Conservation (phyloP, 306 rosid species). For the Comarum palustre region DNA sequence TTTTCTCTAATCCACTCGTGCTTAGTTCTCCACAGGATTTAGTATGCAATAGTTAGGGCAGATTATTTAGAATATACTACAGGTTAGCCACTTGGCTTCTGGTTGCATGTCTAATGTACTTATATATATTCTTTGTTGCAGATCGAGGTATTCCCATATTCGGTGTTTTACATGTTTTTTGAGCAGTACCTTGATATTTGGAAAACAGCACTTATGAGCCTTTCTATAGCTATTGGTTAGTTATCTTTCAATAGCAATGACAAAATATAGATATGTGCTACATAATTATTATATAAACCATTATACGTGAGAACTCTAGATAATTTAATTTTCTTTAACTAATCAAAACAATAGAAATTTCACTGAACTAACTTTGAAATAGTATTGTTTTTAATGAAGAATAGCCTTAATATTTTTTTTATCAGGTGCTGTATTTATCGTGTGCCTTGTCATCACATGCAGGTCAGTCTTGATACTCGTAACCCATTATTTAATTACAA, state of each 20-base stretch:
- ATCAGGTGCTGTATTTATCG: conserved; percentile 97
- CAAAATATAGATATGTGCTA: not conserved
- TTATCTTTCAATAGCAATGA: conserved; percentile 6
- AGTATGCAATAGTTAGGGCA: not conserved
- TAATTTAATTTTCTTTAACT: not conserved
- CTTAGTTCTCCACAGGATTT: not conserved
- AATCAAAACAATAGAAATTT: not conserved
- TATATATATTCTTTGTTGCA: conserved; percentile 49
- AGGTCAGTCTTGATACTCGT: conserved; percentile 52
- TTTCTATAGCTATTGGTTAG: conserved; percentile 96
- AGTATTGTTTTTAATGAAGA: not conserved
- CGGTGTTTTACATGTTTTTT: conserved; percentile 92
- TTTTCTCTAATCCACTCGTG: not conserved
- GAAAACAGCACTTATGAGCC: conserved; percentile 89
- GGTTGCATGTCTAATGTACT: conserved; percentile 24
- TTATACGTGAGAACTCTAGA: not conserved
- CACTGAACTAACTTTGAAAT: not conserved
- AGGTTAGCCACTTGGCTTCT: not conserved
- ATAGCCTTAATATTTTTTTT: conserved; percentile 26
- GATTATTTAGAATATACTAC: conserved; percentile 12
- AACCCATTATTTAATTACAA: conserved; percentile 3
- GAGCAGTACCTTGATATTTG: conserved; percentile 99
- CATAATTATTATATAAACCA: not conserved
- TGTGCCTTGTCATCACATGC: conserved; percentile 80
- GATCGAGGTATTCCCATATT: conserved; percentile 97